Evolutionary conservation across 2,329 filamentous ascomycete genomes (phyloP).

Genomic region (Fusarium piperis): DNA sequence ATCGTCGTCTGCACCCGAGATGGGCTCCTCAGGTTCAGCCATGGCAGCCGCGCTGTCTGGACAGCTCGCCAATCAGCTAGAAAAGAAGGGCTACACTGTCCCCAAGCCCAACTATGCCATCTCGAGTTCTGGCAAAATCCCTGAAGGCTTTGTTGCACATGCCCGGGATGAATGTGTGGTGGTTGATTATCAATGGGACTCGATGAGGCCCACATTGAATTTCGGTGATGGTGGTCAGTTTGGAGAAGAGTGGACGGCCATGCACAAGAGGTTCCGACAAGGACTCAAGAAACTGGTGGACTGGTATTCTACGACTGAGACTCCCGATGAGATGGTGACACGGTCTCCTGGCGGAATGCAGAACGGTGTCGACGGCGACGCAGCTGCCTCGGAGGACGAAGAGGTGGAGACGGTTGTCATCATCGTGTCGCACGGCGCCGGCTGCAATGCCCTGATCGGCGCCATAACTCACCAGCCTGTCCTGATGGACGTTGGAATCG

Average conservation of each 20-base stretch:
- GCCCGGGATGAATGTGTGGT: conserved; percentile 86
- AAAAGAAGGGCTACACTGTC: conserved; percentile 69
- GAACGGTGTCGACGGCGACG: conserved; percentile 47
- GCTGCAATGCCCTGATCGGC: conserved; percentile 94
- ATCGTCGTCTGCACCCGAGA: conserved; percentile 38
- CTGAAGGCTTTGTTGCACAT: conserved; percentile 87
- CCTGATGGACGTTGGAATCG: conserved; percentile 87
- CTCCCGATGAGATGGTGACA: conserved; percentile 62
- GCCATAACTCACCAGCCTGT: conserved; percentile 92
- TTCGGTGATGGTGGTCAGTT: conserved; percentile 91
- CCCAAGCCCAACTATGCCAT: conserved; percentile 87
- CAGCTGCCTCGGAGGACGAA: conserved; percentile 60
- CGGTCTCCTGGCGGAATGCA: conserved; percentile 38
- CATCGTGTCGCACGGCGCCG: conserved; percentile 92
- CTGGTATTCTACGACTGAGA: conserved; percentile 76
- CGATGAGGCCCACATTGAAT: conserved; percentile 77
- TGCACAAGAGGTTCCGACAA: conserved; percentile 89
- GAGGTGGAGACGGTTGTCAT: conserved; percentile 82
- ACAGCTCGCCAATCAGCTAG: conserved; percentile 35
- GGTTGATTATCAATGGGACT: conserved; percentile 97
- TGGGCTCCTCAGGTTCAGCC: conserved; percentile 42
- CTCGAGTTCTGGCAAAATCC: conserved; percentile 82
- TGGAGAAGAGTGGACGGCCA: conserved; percentile 93
- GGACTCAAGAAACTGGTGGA: conserved; percentile 82
- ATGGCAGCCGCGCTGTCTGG: conserved; percentile 50